phyloP scores from a whole-genome alignment of 2,329 filamentous ascomycete species.

The Xylariaceae sp. region DNA sequence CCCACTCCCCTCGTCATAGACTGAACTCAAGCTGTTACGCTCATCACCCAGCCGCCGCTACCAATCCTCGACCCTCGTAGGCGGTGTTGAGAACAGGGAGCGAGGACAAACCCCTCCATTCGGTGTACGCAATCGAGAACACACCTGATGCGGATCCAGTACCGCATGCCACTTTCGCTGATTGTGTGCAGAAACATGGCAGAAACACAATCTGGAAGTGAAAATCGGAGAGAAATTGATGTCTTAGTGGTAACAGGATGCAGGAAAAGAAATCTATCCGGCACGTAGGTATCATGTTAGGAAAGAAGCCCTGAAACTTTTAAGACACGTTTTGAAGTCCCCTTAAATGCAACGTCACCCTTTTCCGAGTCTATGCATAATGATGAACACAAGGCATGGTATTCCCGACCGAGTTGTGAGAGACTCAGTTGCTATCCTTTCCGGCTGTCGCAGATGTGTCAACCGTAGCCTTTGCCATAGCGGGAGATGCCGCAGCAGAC shows the following conservation, averaged over 20 bases:
- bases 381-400: conserved; percentile 34
- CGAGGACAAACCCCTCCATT: no score
- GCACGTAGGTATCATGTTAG: conserved; percentile 41
- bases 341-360: conserved; percentile 42
- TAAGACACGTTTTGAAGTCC: conserved; percentile 38
- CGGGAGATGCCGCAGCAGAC: conserved; percentile 63
- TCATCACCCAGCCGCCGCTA: no score
- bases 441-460: conserved; percentile 42
- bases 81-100: no score
- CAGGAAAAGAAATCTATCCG: conserved; percentile 29
- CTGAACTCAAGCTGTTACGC: no score
- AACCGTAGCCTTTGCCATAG: conserved; percentile 58
- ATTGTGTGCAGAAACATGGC: conserved; percentile 19
- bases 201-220: conserved; percentile 23
- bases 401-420: conserved; percentile 32
- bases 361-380: conserved; percentile 41
- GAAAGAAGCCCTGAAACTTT: conserved; percentile 41
- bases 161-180: conserved; percentile 12
- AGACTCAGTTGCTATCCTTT: conserved; percentile 49
- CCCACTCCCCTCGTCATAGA: no score
- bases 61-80: no score
- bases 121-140: no score
- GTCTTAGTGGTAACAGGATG: conserved; percentile 27
- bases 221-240: conserved; percentile 19
- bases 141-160: conserved; percentile 11